Base-by-base conservation (phyloP, 1,139 yeast species). In the Pichia sp. region DNA sequence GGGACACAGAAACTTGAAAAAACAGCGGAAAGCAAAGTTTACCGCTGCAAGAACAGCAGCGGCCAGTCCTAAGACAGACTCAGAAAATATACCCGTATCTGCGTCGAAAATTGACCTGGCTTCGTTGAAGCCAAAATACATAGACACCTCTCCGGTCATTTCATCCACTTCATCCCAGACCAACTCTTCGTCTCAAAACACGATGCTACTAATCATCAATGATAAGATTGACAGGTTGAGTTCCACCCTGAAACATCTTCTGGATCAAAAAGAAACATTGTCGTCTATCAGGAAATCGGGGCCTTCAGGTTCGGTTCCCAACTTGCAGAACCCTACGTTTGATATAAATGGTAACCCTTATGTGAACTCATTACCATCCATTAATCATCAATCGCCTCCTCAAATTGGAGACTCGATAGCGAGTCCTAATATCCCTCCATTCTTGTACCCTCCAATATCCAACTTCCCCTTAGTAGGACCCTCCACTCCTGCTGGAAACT, bases 211-310 rank as follows among this genome's bases (percentile, higher is more conserved):
- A 4, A 16, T 44, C 1, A 42, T 54, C 10, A 54, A 56, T 45
- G 31, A 32, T 2, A 56, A 56, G 44, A 52, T 56, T 32, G 60
- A 56, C 23, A 16, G 13, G 26, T 32, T 58, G 8, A 42, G 38
- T 8, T 45, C 44, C n/a, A 47, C 47, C 16, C 11, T 55, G 3
- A 50, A 40, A n/a, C 1, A 7, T 2, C 30, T 54, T 11, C 2
- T 49, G 6, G 49, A 49, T 32, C 23, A 40, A 45, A 42, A 38
- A 23, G 13, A 40, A 4, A 8, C 26, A 23, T 8, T 16, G 11
- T 16, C 30, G 6, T 44, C 46, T 4, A n/a, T 19, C n/a, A 44
- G 31, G 10, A 19, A 4, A 26, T 26, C 16, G 6, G 15, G 13
- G 7, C n/a, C 46, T 23, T 26, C 31, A 23, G 26, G 26, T 26